These are phyloP conservation scores for Calophaca sinica DNA, from an alignment of 306 rosid species.

Conservation along the genomic window DNA sequence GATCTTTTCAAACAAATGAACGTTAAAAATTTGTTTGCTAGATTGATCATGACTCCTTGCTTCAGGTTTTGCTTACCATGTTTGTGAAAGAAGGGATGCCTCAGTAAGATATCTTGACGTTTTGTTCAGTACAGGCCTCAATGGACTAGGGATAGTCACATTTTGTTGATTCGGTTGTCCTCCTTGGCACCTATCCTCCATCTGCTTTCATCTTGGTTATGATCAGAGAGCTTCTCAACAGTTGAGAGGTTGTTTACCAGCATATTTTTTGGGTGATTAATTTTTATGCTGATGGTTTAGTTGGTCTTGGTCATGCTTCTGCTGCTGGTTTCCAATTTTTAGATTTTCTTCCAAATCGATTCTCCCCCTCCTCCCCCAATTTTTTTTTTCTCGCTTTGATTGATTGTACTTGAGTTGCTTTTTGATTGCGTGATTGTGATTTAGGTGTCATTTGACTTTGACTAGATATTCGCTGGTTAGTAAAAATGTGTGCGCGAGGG, in stretches of 20 bases:
- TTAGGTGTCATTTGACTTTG: conserved; percentile 1
- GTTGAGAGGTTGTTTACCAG: conserved; percentile 12
- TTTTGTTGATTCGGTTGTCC: background rate
- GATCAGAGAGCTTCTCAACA: conserved; percentile 16
- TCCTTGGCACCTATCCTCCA: background rate
- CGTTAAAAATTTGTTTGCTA: no score
- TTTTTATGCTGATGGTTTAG: background rate
- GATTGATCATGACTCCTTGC: no score
- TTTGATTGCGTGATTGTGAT: background rate
- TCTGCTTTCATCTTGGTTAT: conserved; percentile 24
- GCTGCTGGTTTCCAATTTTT: conserved; percentile 5
- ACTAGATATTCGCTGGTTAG: background rate
- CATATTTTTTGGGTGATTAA: background rate
- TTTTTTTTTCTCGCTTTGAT: background rate
- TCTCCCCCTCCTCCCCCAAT: no score
- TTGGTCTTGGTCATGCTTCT: background rate
- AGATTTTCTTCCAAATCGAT: no score
- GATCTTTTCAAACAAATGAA: no score
- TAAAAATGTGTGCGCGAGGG: background rate
- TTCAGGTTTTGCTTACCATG: background rate
- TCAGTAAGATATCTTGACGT: conserved; percentile 9
- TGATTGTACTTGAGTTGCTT: background rate
- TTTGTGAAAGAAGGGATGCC: conserved; percentile 38
- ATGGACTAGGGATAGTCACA: background rate
- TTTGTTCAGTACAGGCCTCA: conserved; percentile 10